Conservation (phyloP, 2,329 filamentous ascomycete genomes). For the Ceratocystis lukuohia region DNA sequence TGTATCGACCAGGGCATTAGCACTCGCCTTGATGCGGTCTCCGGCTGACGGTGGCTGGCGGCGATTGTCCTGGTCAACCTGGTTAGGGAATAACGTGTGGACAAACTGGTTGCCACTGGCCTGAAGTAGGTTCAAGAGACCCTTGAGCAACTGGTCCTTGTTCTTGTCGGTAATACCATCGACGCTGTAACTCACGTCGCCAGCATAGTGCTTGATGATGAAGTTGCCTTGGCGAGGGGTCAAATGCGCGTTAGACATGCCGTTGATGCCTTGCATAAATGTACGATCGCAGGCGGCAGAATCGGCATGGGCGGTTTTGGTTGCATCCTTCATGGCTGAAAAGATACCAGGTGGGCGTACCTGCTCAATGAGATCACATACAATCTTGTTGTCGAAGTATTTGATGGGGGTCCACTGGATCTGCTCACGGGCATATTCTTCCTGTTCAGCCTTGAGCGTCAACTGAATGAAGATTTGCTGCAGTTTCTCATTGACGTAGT, state of each 20-base stretch:
- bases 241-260: constrained; percentile 82
- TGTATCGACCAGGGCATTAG: constrained; percentile 87
- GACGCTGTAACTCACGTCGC: constrained; percentile 87
- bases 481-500: constrained; percentile 98
- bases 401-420: constrained; percentile 99
- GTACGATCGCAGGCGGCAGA: constrained; percentile 87
- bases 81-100: constrained; percentile 76
- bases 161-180: constrained; percentile 99
- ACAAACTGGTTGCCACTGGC: constrained; percentile 75
- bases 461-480: constrained; percentile 99
- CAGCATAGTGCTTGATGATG: constrained; percentile 97
- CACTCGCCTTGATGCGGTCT: constrained; percentile 89
- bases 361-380: constrained; percentile 93
- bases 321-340: constrained; percentile 91
- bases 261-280: constrained; percentile 85
- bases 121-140: constrained; percentile 74
- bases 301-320: constrained; percentile 94
- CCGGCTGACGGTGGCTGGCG: constrained; percentile 87
- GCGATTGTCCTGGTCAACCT: constrained; percentile 92
- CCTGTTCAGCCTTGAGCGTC: constrained; percentile 90
- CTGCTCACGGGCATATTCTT: constrained; percentile 89
- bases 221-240: constrained; percentile 88
- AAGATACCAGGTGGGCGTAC: constrained; percentile 83
- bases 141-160: constrained; percentile 93
- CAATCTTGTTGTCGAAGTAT: constrained; percentile 98